Evolutionary conservation across 2,329 filamentous ascomycete species (phyloP), one percentile per base, ranked within the genome.

Genomic region (Cryoendolithus antarcticus): DNA sequence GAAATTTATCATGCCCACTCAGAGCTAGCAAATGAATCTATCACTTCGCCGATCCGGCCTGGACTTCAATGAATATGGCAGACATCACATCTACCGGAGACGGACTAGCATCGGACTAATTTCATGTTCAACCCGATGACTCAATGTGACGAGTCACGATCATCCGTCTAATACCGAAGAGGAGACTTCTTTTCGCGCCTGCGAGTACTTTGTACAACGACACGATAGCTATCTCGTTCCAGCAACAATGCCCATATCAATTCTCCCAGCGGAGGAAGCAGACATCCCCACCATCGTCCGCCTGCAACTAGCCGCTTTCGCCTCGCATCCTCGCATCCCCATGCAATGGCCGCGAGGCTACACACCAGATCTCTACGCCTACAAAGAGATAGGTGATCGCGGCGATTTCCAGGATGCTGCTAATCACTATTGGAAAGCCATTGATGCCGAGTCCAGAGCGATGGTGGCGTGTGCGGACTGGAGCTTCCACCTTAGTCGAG

Each of bases 211-310:
- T 19, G 15, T 19, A 19, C 15, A 19, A 19, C 15, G 15, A 19
- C 15, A 19, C 15, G 15, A 19, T 19, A 19, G 15, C 15, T 19
- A 19, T 19, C 15, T 19, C 15, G 15, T 19, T 19, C 89, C 15
- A 98, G 96, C 66, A 96, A 98, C 30, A 27, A 53, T 52, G 49
- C 9, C 33, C 6, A 39, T 52, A 19, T 29, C 35, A 5, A 44
- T 55, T 12, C 34, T 31, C 2, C 48, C 46, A 8, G 31, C 48
- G 2, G 15, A 31, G 27, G 41, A 46, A 27, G 24, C 38, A 4
- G 52, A 54, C 39, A 45, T 55, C 30, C 45, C 51, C 10, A 31
- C 38, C 24, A 48, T 44, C 35, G 43, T 48, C n/a, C 38, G 33
- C 15, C 13, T 54, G 34, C 44, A 53, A 37, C 42, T 50, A 2